phyloP scores from a whole-genome alignment of 2,329 filamentous ascomycete species.

The Herpotrichia juniperi region DNA sequence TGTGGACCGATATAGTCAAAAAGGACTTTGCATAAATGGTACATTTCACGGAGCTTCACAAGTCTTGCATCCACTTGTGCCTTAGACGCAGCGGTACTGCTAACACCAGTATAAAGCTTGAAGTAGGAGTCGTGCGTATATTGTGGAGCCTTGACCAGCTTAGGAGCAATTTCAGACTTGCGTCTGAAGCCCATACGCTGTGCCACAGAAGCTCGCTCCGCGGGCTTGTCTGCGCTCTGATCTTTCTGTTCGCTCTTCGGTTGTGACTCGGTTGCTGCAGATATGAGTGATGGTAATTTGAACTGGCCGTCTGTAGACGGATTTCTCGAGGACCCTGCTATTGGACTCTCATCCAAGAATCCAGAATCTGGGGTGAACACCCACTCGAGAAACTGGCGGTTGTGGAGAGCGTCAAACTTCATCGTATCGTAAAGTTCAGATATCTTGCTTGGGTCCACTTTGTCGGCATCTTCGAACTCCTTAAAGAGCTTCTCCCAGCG shows the following conservation, averaged over 20 bases:
- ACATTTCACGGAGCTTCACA: constrained; percentile 88
- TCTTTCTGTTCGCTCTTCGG: constrained; percentile 34
- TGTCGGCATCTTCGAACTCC: constrained; percentile 95
- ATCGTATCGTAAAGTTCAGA: constrained; percentile 98
- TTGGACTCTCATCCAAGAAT: constrained; percentile 70
- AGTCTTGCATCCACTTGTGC: constrained; percentile 84
- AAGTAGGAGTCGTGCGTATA: constrained; percentile 73
- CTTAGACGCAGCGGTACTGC: constrained; percentile 61
- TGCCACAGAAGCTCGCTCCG: constrained; percentile 46
- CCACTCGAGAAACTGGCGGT: constrained; percentile 95
- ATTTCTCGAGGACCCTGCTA: constrained; percentile 43
- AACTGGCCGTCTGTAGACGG: constrained; percentile 29
- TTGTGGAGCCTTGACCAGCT: constrained; percentile 26
- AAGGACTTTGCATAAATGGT: constrained; percentile 89
- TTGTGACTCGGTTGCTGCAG: constrained; percentile 42
- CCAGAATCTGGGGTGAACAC: constrained; percentile 86
- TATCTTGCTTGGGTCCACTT: constrained; percentile 98
- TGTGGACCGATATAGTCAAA: constrained; percentile 99
- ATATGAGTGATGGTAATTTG: constrained; percentile 32
- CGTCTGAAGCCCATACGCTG: constrained; percentile 61
- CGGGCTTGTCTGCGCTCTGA: constrained; percentile 46
- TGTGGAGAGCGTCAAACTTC: constrained; percentile 99
- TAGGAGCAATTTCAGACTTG: constrained; percentile 51
- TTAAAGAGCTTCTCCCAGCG: constrained; percentile 98
- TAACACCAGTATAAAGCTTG: constrained; percentile 82